Evolutionary conservation across 352 stramenopile species (phyloP).

Genomic region (Thalassiosira hispida): DNA sequence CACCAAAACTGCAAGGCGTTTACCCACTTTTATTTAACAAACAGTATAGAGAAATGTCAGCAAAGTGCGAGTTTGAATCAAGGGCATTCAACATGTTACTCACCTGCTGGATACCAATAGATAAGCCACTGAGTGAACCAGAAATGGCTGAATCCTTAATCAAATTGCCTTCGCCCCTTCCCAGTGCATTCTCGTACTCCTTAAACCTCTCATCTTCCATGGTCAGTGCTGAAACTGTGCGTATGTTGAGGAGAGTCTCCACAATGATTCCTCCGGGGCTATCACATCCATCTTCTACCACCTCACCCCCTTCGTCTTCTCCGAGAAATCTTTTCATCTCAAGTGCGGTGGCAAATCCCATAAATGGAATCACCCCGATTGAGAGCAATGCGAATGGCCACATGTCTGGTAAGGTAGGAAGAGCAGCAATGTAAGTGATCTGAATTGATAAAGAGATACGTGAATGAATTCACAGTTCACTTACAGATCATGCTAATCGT

Average conservation of each 20-base stretch:
- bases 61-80: background rate
- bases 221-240: conserved; percentile 72
- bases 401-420: conserved; percentile 43
- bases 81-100: too few relatives aligned
- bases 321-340: conserved; percentile 73
- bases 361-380: conserved; percentile 65
- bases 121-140: background rate
- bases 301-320: conserved; percentile 53
- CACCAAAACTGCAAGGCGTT: conserved; percentile 75
- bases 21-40: conserved; percentile 56
- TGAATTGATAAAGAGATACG: background rate
- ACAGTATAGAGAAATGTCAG: background rate
- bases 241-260: conserved; percentile 81
- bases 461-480: background rate
- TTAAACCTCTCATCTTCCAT: conserved; percentile 66
- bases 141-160: conserved; percentile 18
- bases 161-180: conserved; percentile 35
- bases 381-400: conserved; percentile 76
- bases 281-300: conserved; percentile 50
- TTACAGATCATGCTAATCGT: conserved; percentile 32
- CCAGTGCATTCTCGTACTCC: conserved; percentile 66
- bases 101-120: conserved; percentile 45
- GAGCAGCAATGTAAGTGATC: background rate
- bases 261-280: conserved; percentile 72
- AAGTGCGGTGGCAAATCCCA: conserved; percentile 64